Conservation (phyloP, 106 monocot genomes). For the Iris macrosiphon region DNA sequence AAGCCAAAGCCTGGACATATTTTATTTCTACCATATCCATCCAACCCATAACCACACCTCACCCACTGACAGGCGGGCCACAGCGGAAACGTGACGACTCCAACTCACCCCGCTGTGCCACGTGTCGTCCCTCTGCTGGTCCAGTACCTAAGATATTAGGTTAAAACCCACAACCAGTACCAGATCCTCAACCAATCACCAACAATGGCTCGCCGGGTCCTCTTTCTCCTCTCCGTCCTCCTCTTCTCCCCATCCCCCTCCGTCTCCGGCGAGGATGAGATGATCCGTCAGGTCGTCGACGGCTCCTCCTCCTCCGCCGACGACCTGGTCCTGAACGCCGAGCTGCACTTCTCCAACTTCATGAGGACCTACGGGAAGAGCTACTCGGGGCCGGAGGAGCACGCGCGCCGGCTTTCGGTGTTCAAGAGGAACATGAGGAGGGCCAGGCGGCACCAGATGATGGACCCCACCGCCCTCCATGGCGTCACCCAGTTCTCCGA, state of each 20-base stretch:
- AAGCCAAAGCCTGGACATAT: too few species aligned
- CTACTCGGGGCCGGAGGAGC: conserved; percentile 12
- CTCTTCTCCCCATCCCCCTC: conserved; percentile 1
- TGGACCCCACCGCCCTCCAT: conserved; percentile 79
- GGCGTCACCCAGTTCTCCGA: conserved; percentile 90
- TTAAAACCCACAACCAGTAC: too few species aligned
- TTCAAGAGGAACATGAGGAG: conserved; percentile 23
- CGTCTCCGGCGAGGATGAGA: neutral
- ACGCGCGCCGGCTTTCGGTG: neutral
- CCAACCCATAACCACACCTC: too few species aligned
- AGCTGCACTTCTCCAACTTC: conserved; percentile 16
- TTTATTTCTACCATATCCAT: too few species aligned
- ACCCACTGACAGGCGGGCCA: too few species aligned
- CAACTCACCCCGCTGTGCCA: too few species aligned
- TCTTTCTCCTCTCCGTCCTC: neutral
- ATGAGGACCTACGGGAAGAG: conserved; percentile 4
- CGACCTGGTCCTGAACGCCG: conserved; percentile 19
- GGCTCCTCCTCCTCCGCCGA: neutral
- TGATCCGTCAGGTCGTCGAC: conserved; percentile 15
- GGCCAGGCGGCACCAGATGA: conserved; percentile 60
- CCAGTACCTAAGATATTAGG: too few species aligned
- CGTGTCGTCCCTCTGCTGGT: too few species aligned
- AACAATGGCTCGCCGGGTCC: conserved; percentile 11
- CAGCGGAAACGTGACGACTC: too few species aligned
- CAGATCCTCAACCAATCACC: neutral